A percentile compares a stretch with the other conserved stretches of the same genome.
Evolutionary conservation across 2,329 filamentous ascomycete species (phyloP).

Genomic region (Cryphonectria nitschkei): DNA sequence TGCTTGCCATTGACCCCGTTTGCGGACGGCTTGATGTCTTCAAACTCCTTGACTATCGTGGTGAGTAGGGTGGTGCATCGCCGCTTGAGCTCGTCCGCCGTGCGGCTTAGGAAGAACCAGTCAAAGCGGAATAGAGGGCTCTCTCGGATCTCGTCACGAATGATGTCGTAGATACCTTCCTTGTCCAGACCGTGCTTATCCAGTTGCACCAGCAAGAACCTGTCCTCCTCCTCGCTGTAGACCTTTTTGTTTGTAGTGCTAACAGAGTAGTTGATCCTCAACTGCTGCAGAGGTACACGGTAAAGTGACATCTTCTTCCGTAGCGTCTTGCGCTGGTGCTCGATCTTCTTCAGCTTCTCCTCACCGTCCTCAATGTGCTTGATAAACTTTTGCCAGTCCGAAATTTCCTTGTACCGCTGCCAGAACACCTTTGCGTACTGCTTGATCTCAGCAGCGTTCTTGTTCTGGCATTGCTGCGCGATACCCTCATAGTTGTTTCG

Average conservation of each 20-base stretch:
- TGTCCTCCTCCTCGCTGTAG: slow-evolving; percentile 97
- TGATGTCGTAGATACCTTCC: slow-evolving; percentile 87
- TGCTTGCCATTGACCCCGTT: slow-evolving; percentile 69
- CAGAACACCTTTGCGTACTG: slow-evolving; percentile 95
- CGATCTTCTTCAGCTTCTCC: slow-evolving; percentile 83
- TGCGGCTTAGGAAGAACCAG: slow-evolving; percentile 98
- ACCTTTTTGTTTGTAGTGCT: slow-evolving; percentile 99
- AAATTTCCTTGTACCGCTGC: slow-evolving; percentile 89
- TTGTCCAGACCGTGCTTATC: slow-evolving; percentile 92
- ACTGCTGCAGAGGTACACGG: slow-evolving; percentile 94
- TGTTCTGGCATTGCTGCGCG: slow-evolving; percentile 87
- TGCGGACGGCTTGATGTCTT: slow-evolving; percentile 61
- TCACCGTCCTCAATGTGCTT: slow-evolving; percentile 91
- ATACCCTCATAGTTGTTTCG: slow-evolving; percentile 85
- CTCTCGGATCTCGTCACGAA: slow-evolving; percentile 96
- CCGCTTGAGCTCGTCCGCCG: slow-evolving; percentile 87
- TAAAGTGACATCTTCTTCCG: slow-evolving; percentile 96
- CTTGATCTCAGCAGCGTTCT: slow-evolving; percentile 82
- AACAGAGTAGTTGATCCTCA: slow-evolving; percentile 98
- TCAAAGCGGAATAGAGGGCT: slow-evolving; percentile 96
- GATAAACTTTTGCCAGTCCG: slow-evolving; percentile 87
- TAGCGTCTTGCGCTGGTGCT: slow-evolving; percentile 90
- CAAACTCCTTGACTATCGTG: slow-evolving; percentile 93
- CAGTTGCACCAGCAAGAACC: slow-evolving; percentile 90
- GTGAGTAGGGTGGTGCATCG: slow-evolving; percentile 93